Evolutionary conservation across 352 stramenopile species (phyloP), one percentile per base, ranked within the genome.

Genomic region (Phytopythium litorale): DNA sequence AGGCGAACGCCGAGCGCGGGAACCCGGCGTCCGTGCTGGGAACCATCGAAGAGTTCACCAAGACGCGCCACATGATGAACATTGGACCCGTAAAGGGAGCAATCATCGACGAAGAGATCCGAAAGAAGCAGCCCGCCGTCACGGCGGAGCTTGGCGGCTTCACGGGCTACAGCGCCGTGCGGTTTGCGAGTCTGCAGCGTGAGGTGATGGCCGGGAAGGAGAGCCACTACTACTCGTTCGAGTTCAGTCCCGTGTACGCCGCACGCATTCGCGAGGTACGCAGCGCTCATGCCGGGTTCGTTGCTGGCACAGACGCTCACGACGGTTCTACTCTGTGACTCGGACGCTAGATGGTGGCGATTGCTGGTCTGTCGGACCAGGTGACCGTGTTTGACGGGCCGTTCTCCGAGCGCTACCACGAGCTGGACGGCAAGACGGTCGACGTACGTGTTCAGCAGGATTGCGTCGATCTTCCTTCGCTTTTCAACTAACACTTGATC

Each of bases 201-300:
- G 70, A 81, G 13, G 64, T 71, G n/a, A 61, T 55, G 16, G 68
- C 62, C n/a, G 43, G 45, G 4, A 62, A 48, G 3, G 37, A 70
- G 42, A 71, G 65, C 56, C 75, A 79, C 38, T 84, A 76, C 63
- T 79, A 70, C 57, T 74, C 72, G 53, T 84, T 81, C 40, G 72
- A 84, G 62, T 79, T 71, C 63, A 75, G 62, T 19, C 72, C 72
- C 4, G 56, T 66, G 37, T 80, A 66, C 42, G 72, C 72, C 15
- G 69, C 55, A 2, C 58, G 70, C 49, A 64, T 72, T 32, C 43
- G 54, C 5, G 64, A 76, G 60, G 71, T 78, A 52, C n/a, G 65
- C 33, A 46, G 19, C 21, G 9, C 13, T 7, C 23, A 30, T 55
- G 6, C 11, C 43, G n/a, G 4, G 19, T 18, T 57, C 6, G 11